Percentiles rank a stretch among this genome's conserved stretches.
phyloP scores from a whole-genome alignment of 805 yeast species.

The Yarrowia osloensis region DNA sequence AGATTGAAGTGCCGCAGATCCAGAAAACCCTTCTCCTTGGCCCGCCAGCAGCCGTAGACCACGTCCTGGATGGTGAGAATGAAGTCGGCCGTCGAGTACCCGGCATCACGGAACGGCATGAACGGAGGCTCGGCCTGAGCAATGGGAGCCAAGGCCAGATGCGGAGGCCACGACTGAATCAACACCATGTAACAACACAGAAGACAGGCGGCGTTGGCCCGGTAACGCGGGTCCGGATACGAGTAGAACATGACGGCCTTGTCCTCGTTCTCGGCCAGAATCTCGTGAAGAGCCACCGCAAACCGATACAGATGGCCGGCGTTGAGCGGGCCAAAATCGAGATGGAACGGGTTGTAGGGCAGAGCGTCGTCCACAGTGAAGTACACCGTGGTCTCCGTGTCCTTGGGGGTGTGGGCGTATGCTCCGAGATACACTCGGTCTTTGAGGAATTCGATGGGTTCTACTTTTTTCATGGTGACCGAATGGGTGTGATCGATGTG shows the following conservation, averaged over 20 bases:
- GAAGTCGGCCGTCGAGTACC: conserved; percentile 93
- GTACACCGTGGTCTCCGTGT: conserved; percentile 72
- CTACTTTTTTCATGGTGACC: background rate
- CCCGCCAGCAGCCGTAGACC: conserved; percentile 96
- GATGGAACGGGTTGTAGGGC: conserved; percentile 91
- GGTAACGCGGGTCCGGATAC: conserved; percentile 70
- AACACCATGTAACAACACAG: conserved; percentile 91
- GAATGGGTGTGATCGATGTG: too few relatives aligned
- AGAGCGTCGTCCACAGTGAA: conserved; percentile 91
- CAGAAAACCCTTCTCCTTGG: conserved; percentile 86
- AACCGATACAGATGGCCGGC: conserved; percentile 91
- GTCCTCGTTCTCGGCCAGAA: conserved; percentile 77
- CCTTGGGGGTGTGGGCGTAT: conserved; percentile 74
- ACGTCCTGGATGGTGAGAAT: conserved; percentile 92
- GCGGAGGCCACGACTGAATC: conserved; percentile 98
- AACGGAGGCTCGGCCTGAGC: conserved; percentile 91
- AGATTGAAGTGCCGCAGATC: conserved; percentile 84
- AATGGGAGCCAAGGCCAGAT: conserved; percentile 92
- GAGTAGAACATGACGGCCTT: conserved; percentile 92
- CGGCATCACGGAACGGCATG: conserved; percentile 95
- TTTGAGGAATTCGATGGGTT: conserved; percentile 29
- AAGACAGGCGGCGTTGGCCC: conserved; percentile 94
- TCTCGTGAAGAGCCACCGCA: conserved; percentile 91
- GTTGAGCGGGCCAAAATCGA: conserved; percentile 95
- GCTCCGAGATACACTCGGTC: conserved; percentile 86